Percentiles rank a stretch among this genome's conserved stretches.
Conservation (phyloP, 176 grass and related monocot genomes). For the Rhynchospora tenuis region DNA sequence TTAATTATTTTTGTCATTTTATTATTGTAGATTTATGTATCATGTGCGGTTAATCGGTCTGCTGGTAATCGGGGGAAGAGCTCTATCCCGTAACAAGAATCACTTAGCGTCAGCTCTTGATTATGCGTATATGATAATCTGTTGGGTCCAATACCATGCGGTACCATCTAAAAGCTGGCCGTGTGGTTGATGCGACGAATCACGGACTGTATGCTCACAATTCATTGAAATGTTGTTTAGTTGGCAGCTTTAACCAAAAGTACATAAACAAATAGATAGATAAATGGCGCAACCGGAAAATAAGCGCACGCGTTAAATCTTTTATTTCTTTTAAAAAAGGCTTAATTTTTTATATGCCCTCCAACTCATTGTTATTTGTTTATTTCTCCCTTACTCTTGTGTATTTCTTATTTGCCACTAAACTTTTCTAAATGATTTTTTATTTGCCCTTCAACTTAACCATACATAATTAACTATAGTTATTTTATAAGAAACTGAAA, state of each 20-base stretch:
- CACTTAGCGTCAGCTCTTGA: no score
- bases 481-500: no score
- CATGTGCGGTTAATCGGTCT: no score
- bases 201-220: not conserved
- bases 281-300: not conserved
- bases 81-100: no score
- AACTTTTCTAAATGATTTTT: no score
- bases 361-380: no score
- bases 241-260: slow-evolving; percentile 4
- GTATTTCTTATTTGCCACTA: no score
- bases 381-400: no score
- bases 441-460: no score
- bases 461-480: no score
- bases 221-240: not conserved
- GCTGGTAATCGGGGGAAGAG: no score
- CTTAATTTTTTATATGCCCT: no score
- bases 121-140: not conserved
- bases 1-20: not conserved
- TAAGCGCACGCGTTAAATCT: not conserved
- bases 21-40: not conserved
- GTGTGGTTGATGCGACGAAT: not conserved
- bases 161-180: not conserved
- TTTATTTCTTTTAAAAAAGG: not conserved
- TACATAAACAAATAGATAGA: not conserved
- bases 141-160: not conserved